Percentiles rank a stretch among this genome's conserved stretches.
phyloP scores from a whole-genome alignment of 169 alveolate species.

The Plasmodium coatneyi region DNA sequence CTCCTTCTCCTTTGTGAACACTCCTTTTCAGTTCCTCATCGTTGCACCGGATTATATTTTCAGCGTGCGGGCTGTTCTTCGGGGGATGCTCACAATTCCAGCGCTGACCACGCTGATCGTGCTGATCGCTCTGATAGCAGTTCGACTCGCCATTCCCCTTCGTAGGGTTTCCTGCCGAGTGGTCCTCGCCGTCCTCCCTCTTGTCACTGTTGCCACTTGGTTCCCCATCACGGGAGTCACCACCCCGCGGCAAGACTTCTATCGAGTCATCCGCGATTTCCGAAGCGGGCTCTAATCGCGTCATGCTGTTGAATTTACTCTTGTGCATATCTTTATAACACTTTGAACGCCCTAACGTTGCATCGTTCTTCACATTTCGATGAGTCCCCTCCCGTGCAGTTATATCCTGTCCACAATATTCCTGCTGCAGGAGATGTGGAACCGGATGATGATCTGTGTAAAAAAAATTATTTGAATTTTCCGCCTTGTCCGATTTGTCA shows the following conservation, averaged over 20 bases:
- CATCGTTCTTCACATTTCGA: slow-evolving; percentile 14
- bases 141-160: neutral
- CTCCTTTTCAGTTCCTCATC: slow-evolving; percentile 50
- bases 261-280: neutral
- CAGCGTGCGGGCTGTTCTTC: neutral
- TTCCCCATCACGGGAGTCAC: neutral
- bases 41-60: slow-evolving; percentile 53
- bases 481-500: neutral
- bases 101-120: neutral
- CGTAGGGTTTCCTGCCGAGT: neutral
- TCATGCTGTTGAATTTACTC: neutral
- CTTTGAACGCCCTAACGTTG: neutral
- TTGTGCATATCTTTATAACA: slow-evolving; percentile 1
- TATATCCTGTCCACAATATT: neutral
- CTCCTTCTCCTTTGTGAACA: neutral
- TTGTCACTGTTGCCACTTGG: neutral
- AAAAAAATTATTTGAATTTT: neutral
- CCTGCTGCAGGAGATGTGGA: neutral
- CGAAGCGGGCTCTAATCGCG: neutral
- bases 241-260: neutral
- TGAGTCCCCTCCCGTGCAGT: neutral
- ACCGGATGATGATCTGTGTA: neutral
- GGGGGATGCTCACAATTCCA: neutral
- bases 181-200: neutral
- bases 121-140: neutral